Conservation (phyloP, 306 rosid genomes). For the Argentina anserina region DNA sequence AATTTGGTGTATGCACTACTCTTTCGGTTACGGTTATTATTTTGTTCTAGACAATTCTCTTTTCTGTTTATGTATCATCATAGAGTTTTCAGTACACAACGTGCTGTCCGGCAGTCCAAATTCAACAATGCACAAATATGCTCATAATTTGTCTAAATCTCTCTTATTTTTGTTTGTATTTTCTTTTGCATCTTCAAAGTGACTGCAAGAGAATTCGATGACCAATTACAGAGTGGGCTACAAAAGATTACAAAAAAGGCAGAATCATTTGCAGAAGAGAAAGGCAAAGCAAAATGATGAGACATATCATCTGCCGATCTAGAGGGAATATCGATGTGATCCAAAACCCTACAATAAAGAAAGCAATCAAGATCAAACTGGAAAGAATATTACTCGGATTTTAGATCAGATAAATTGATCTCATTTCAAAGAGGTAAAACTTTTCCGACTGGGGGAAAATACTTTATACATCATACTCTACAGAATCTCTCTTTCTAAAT, state of each 20-base stretch:
- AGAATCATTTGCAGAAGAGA: neutral
- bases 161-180: neutral
- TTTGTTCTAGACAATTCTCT: too few relatives aligned
- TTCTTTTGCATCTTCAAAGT: neutral
- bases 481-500: neutral
- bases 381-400: neutral
- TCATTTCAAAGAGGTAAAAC: slow-evolving; percentile 1
- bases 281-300: neutral
- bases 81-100: too few relatives aligned
- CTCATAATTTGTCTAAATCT: neutral
- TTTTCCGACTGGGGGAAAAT: neutral
- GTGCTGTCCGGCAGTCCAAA: neutral
- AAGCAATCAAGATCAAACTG: too few relatives aligned
- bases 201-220: slow-evolving; percentile 10
- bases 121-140: neutral
- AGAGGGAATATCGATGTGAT: slow-evolving; percentile 17
- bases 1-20: too few relatives aligned
- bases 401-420: neutral
- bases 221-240: neutral
- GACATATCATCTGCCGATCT: neutral
- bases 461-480: neutral
- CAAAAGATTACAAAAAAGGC: neutral
- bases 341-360: slow-evolving; percentile 9
- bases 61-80: neutral
- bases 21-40: too few relatives aligned